phyloP scores from a whole-genome alignment of 345 rosid species.

The Eucalyptus pauciflora region DNA sequence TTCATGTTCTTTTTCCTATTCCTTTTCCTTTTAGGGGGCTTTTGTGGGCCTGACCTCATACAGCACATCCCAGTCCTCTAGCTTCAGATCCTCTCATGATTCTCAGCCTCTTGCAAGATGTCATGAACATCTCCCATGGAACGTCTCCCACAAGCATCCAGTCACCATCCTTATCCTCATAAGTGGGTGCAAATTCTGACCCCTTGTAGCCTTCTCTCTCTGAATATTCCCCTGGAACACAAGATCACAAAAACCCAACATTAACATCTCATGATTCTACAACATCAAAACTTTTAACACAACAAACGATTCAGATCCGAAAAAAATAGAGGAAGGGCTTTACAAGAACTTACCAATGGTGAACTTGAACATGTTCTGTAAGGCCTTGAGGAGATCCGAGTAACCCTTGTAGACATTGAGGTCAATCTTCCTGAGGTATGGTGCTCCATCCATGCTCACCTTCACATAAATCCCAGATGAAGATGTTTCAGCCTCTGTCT shows the following conservation, averaged over 20 bases:
- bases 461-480: slow-evolving; percentile 50
- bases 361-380: slow-evolving; percentile 69
- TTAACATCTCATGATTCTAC: neutral
- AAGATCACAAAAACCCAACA: neutral
- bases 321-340: neutral
- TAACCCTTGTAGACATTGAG: slow-evolving; percentile 51
- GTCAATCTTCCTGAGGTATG: slow-evolving; percentile 70
- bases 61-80: slow-evolving; percentile 61
- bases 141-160: slow-evolving; percentile 92
- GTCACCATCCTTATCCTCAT: slow-evolving; percentile 82
- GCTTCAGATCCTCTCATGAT: slow-evolving; percentile 86
- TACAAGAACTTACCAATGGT: slow-evolving; percentile 25
- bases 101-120: slow-evolving; percentile 74
- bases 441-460: slow-evolving; percentile 92
- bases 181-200: slow-evolving; percentile 61
- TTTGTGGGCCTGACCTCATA: slow-evolving; percentile 5
- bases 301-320: neutral
- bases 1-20: neutral
- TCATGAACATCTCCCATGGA: slow-evolving; percentile 82
- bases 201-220: slow-evolving; percentile 76
- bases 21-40: neutral
- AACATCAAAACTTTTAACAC: too few relatives aligned
- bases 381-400: slow-evolving; percentile 39
- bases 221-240: slow-evolving; percentile 31
- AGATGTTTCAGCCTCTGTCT: slow-evolving; percentile 25